These are phyloP conservation scores for Takakia lepidozioides DNA, from an alignment of 225 moss, liverwort and hornwort species.

Conservation along the genomic window DNA sequence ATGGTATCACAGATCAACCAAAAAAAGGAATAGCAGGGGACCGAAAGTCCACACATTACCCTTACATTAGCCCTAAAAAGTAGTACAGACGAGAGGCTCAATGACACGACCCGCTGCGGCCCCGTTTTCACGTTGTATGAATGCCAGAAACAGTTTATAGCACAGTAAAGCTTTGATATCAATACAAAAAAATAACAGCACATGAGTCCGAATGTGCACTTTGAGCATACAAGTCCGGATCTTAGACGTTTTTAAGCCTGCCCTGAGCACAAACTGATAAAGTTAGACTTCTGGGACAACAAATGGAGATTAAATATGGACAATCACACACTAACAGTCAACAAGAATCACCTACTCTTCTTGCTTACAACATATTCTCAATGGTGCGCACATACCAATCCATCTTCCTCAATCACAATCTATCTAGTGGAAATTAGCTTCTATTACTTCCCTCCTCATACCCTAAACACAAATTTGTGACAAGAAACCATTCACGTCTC, in stretches of 20 bases:
- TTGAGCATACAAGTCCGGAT: neutral
- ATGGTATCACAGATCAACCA: slow-evolving; percentile 1
- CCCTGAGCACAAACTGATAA: neutral
- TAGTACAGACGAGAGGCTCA: slow-evolving; percentile 1
- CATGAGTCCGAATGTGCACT: neutral
- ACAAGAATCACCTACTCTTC: neutral
- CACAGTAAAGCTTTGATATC: neutral
- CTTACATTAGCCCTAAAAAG: neutral
- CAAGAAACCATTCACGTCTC: too few relatives aligned
- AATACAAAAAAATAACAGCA: neutral
- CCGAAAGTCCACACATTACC: neutral
- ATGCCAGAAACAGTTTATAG: slow-evolving; percentile 1
- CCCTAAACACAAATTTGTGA: too few relatives aligned
- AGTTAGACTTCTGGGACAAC: neutral
- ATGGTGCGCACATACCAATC: too few relatives aligned
- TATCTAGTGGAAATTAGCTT: too few relatives aligned
- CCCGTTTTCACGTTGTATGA: slow-evolving; percentile 1
- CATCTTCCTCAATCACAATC: too few relatives aligned
- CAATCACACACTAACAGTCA: neutral
- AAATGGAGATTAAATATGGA: neutral
- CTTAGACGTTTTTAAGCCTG: neutral
- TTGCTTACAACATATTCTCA: neutral
- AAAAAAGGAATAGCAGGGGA: slow-evolving; percentile 1
- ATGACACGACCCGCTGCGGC: neutral
- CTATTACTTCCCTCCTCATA: too few relatives aligned